Evolutionary conservation across 2,329 filamentous ascomycete genomes (phyloP), one percentile per base, ranked within the genome.

Genomic region (Fusarium neocosmosporiellum): DNA sequence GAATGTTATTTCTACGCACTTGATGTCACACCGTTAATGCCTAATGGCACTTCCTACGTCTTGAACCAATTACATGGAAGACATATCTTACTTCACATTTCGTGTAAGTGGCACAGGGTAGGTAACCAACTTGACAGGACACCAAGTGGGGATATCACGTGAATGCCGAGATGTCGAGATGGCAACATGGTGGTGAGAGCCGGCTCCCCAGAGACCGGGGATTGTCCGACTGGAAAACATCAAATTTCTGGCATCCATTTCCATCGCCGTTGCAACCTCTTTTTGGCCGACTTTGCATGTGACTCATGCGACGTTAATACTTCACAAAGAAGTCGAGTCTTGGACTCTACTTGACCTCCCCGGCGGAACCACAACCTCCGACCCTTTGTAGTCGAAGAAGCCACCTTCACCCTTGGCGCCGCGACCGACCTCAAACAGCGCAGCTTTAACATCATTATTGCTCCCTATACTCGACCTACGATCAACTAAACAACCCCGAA

Each of bases 31-130:
- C 27, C 2, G 9, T n/a, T n/a, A n/a, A 31, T 53, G 18, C 46
- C 46, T 53, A 14, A 53, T 11, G 27, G 7, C 46, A n/a, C n/a
- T 31, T 20, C n/a, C 31, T 18, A 31, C 7, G 4, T 31, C 11
- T 53, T 31, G 46, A 53, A 31, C 46, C 46, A 53, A 53, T 31
- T 14, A 53, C 46, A 53, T 31, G 10, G 3, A 53, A 53, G 27
- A 20, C 7, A n/a, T 31, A 31, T 53, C 46, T 53, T n/a, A 20
- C 27, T 14, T 22, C 27, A 14, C 27, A 31, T 29, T 20, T 50
- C 46, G 46, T 73, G 61, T 72, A 74, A 74, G 69, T 74, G 50
- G 20, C 72, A 34, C 43, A 74, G 71, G 71, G 71, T 74, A 74
- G 14, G 14, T 43, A 24, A 43, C 41, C 1, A 33, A 33, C 24